Percentiles rank a stretch among this genome's conserved stretches.
phyloP scores from a whole-genome alignment of 2,329 filamentous ascomycete species.

The Fusarium pseudonygamai region DNA sequence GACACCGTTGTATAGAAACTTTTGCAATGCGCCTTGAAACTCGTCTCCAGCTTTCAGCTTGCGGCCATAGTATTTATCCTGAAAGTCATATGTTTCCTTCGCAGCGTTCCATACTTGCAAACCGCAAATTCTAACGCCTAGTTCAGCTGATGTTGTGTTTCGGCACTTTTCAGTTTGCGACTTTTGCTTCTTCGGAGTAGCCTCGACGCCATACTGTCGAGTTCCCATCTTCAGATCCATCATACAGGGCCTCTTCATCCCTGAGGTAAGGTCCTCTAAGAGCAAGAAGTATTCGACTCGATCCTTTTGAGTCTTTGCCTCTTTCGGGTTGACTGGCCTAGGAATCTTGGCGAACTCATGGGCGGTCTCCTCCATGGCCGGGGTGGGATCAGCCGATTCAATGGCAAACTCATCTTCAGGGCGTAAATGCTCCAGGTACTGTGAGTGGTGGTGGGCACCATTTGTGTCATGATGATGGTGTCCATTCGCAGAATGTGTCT shows the following conservation, averaged over 20 bases:
- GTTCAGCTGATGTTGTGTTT: slow-evolving; percentile 87
- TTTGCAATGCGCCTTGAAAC: slow-evolving; percentile 87
- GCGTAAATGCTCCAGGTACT: slow-evolving; percentile 46
- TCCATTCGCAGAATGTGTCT: slow-evolving; percentile 8
- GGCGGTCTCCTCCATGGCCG: slow-evolving; percentile 41
- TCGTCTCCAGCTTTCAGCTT: slow-evolving; percentile 86
- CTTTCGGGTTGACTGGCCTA: slow-evolving; percentile 78
- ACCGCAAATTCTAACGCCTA: slow-evolving; percentile 93
- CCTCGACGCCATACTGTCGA: slow-evolving; percentile 93
- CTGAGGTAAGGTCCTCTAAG: slow-evolving; percentile 92
- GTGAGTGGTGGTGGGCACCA: slow-evolving; percentile 12
- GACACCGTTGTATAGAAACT: slow-evolving; percentile 90
- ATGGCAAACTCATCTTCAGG: slow-evolving; percentile 43
- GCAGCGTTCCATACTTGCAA: slow-evolving; percentile 95
- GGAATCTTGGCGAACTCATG: slow-evolving; percentile 54
- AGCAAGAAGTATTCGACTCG: slow-evolving; percentile 93
- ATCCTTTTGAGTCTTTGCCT: slow-evolving; percentile 71
- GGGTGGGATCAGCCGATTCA: slow-evolving; percentile 51
- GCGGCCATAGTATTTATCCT: slow-evolving; percentile 97
- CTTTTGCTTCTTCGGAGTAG: slow-evolving; percentile 87
- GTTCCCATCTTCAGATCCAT: slow-evolving; percentile 99
- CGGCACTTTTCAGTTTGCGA: slow-evolving; percentile 95
- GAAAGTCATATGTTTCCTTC: slow-evolving; percentile 87
- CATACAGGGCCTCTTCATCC: slow-evolving; percentile 96
- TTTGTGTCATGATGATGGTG: slow-evolving; percentile 14